These are phyloP conservation scores for Tylopilus vinaceipallidus DNA, from an alignment of 768 basidiomycete genomes.

Conservation along the genomic window DNA sequence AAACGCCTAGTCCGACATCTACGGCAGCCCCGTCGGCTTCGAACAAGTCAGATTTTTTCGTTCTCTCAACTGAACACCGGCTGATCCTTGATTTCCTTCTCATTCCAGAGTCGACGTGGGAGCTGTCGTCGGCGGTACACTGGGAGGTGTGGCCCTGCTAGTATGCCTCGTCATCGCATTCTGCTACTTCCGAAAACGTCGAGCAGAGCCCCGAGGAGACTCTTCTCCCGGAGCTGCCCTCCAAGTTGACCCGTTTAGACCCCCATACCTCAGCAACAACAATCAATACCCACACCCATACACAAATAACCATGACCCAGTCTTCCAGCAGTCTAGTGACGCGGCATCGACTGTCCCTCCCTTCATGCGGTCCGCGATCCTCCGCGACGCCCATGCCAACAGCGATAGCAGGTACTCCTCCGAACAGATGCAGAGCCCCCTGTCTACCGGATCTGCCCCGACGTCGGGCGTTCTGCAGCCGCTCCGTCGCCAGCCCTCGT, in stretches of 20 bases:
- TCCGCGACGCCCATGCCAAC: conserved; percentile 8
- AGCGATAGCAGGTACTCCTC: not conserved
- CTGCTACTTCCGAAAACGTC: conserved; percentile 10
- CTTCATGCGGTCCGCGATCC: conserved; percentile 10
- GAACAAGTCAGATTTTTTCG: conserved; percentile 7
- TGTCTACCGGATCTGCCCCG: not conserved
- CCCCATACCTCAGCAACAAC: not conserved
- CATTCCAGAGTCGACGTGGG: conserved; percentile 13
- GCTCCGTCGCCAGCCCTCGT: conserved; percentile 1
- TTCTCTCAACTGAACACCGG: not conserved
- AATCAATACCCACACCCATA: not conserved
- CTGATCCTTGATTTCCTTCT: not conserved
- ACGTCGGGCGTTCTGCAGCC: conserved; percentile 1
- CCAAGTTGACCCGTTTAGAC: conserved; percentile 4
- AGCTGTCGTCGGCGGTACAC: conserved; percentile 9
- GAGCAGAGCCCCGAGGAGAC: not conserved
- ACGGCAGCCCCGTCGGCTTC: not conserved
- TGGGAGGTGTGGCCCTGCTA: conserved; percentile 11
- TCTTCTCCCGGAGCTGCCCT: not conserved
- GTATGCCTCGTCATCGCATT: not conserved
- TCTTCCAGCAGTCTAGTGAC: not conserved
- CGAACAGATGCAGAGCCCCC: not conserved
- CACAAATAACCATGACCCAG: not conserved
- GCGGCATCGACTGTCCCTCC: not conserved
- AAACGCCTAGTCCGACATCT: not conserved